A percentile compares a stretch with the other conserved stretches of the same genome.
phyloP scores from a whole-genome alignment of 768 basidiomycete species.

The Boletus eberwhitei region DNA sequence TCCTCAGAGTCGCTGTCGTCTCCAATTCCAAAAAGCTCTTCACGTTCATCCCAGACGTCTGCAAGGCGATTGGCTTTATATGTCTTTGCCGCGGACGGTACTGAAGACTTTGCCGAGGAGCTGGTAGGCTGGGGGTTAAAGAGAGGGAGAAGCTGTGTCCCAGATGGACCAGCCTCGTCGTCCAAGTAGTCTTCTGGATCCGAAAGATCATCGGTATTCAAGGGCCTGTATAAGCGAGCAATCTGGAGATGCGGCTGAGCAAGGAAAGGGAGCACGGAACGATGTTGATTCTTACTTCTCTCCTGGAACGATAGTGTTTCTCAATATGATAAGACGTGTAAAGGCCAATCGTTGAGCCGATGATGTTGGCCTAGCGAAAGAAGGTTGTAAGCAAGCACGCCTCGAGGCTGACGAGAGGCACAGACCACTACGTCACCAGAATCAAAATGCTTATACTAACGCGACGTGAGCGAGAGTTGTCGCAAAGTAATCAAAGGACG shows the following conservation, averaged over 20 bases:
- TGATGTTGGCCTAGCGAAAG: constrained; percentile 63
- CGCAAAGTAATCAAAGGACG: constrained; percentile 15
- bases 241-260: constrained; percentile 47
- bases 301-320: constrained; percentile 69
- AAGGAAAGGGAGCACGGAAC: neutral
- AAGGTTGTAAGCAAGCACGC: constrained; percentile 7
- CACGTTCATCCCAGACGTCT: constrained; percentile 76
- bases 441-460: constrained; percentile 68
- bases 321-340: constrained; percentile 66
- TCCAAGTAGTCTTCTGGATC: constrained; percentile 48
- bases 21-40: constrained; percentile 70
- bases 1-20: constrained; percentile 60
- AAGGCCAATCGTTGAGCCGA: constrained; percentile 70
- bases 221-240: constrained; percentile 70
- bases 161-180: constrained; percentile 42
- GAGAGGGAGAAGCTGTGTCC: constrained; percentile 61
- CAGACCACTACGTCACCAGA: constrained; percentile 68
- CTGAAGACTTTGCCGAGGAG: constrained; percentile 18
- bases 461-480: constrained; percentile 1
- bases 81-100: constrained; percentile 29
- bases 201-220: constrained; percentile 49
- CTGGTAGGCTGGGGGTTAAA: constrained; percentile 23
- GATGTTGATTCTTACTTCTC: constrained; percentile 51
- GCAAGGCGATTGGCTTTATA: constrained; percentile 40
- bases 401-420: constrained; percentile 14